A percentile compares a stretch with the other conserved stretches of the same genome.
Conservation (phyloP, 805 yeast species). For the Zygotorulaspora florentina region DNA sequence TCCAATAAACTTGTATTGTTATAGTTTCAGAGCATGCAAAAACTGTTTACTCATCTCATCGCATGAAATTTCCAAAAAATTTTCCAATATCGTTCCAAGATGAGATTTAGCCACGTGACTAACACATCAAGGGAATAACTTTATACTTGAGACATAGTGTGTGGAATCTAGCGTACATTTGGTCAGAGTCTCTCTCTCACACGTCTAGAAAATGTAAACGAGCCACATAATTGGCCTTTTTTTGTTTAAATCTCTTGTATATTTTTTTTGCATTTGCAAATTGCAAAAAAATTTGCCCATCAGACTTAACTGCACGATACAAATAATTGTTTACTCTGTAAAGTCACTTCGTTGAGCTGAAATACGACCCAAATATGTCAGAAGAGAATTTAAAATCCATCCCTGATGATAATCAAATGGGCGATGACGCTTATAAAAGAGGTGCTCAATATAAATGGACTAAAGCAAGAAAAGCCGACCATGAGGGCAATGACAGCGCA, state of each 20-base stretch:
- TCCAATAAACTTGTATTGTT: neutral
- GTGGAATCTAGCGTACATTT: neutral
- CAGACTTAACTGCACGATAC: neutral
- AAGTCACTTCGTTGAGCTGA: neutral
- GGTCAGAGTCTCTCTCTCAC: no score
- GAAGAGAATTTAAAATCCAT: conserved; percentile 25
- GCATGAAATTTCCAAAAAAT: conserved; percentile 16
- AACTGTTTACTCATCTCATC: conserved; percentile 20
- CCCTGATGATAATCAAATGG: conserved; percentile 37
- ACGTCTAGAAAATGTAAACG: no score
- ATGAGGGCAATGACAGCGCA: conserved; percentile 12
- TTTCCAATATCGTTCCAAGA: conserved; percentile 5
- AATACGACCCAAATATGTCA: conserved; percentile 12
- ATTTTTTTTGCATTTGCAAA: neutral
- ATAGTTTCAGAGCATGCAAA: neutral
- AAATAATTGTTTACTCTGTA: neutral
- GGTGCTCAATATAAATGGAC: conserved; percentile 39
- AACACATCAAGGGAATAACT: neutral
- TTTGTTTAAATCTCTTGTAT: no score
- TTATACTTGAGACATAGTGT: neutral
- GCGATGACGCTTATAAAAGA: conserved; percentile 40
- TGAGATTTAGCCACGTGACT: neutral
- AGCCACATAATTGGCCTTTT: no score
- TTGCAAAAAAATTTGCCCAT: neutral
- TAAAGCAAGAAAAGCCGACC: conserved; percentile 30